phyloP scores from a whole-genome alignment of 2,329 filamentous ascomycete genomes.

The Fusarium pininemorale region DNA sequence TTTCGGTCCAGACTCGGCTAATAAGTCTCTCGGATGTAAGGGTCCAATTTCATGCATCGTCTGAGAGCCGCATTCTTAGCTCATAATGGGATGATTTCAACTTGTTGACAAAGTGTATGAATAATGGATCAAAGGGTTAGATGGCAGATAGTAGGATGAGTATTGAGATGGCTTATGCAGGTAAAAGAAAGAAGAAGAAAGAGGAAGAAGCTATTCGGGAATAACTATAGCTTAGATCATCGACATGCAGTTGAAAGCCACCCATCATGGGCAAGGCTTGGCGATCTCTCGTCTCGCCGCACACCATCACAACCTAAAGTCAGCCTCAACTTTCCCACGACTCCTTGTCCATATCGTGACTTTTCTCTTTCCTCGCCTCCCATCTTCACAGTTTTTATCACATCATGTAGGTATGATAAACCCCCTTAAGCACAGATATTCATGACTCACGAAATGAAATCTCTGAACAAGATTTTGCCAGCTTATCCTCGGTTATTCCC shows the following conservation, averaged over 20 bases:
- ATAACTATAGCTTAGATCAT: background rate
- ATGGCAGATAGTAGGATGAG: no score
- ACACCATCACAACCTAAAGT: conserved; percentile 5
- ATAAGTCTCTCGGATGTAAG: conserved; percentile 36
- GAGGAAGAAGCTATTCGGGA: background rate
- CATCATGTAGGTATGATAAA: background rate
- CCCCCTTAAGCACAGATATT: background rate
- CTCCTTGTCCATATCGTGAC: background rate
- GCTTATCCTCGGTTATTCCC: conserved; percentile 41
- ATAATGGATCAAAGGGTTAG: background rate
- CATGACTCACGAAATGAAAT: background rate
- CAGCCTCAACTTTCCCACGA: conserved; percentile 8
- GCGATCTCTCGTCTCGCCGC: conserved; percentile 14
- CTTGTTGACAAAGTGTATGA: background rate
- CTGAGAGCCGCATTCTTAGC: background rate
- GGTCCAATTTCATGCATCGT: conserved; percentile 19
- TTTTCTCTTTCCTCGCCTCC: background rate
- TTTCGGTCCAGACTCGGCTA: conserved; percentile 42
- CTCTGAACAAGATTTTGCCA: background rate
- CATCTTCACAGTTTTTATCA: background rate
- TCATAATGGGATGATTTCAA: background rate
- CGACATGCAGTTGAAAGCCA: background rate
- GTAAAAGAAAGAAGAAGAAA: no score
- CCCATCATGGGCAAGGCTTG: conserved; percentile 1
- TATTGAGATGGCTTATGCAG: background rate